phyloP scores from a whole-genome alignment of 192 early-diverging fungal genomes.

The Allomyces macrogynus region DNA sequence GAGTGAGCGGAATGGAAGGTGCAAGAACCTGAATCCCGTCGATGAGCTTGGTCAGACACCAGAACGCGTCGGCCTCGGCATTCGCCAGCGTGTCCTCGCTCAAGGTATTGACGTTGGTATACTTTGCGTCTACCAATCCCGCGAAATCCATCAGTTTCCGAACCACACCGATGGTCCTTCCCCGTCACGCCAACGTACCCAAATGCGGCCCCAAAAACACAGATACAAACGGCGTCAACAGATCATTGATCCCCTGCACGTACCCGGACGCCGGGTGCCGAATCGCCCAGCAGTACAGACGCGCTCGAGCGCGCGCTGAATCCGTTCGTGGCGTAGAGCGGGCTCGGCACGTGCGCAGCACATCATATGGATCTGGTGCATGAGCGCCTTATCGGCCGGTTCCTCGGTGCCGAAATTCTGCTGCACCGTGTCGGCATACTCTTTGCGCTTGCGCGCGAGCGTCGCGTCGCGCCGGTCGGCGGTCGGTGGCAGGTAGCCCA shows the following conservation, averaged over 20 bases:
- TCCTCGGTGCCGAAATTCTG: conserved; percentile 69
- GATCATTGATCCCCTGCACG: conserved; percentile 97
- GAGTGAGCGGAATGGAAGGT: not conserved
- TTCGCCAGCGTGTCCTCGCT: conserved; percentile 29
- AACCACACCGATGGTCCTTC: too few relatives aligned
- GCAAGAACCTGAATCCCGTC: conserved; percentile 82
- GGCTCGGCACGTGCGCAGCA: conserved; percentile 67
- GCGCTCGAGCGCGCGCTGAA: conserved; percentile 75
- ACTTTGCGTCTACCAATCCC: too few relatives aligned
- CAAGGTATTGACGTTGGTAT: too few relatives aligned
- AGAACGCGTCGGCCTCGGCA: conserved; percentile 89
- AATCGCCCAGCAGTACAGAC: conserved; percentile 95
- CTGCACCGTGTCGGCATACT: conserved; percentile 69
- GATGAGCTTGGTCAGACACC: conserved; percentile 85
- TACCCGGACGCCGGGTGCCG: conserved; percentile 97
- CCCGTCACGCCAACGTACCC: conserved; percentile 14
- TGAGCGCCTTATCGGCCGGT: conserved; percentile 55
- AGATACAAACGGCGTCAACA: conserved; percentile 86
- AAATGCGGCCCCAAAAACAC: conserved; percentile 66
- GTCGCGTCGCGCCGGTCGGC: conserved; percentile 64
- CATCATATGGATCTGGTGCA: conserved; percentile 97
- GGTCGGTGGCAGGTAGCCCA: conserved; percentile 82
- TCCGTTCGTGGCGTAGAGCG: conserved; percentile 55
- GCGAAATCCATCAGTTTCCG: too few relatives aligned
- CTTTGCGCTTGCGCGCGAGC: conserved; percentile 68